Base-by-base conservation (phyloP, 805 yeast species). In the Metschnikowia henanensis region DNA sequence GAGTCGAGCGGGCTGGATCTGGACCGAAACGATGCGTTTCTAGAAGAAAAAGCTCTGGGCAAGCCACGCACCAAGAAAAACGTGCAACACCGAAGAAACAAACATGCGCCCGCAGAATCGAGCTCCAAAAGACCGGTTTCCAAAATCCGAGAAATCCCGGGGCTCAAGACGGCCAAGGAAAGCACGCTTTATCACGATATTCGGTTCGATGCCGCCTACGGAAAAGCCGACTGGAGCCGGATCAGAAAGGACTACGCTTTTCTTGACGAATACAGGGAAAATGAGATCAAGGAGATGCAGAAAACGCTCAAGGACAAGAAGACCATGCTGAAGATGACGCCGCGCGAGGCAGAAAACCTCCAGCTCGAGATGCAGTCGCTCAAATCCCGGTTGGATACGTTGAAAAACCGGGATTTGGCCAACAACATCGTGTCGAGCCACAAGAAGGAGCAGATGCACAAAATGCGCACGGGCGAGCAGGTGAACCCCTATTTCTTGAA, bases 161-260 rank as follows among this genome's bases (percentile, higher is more conserved):
- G 92, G 0, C 59, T 85, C 35, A 72, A 70, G 37, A 42, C 46
- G 3, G 57, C 64, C 19, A 70, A 62, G 51, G 55, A 62, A 39
- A 55, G 62, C 13, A 70, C 69, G 13, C 64, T 84, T 22, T 83
- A 85, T 60, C 76, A 79, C 37, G 99, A 94, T 67, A 84, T 95
- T 26, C 75, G 99, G 53, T 94, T 94, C 61, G 97, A 94, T 63
- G 77, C 92, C 3, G 90, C 96, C 0, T 80, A 81, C 50, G 98
- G 98, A 45, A 84, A 81, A 55, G 87, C 94, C 1, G 92, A 91
- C 60, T 66, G 78, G 46, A 68, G 72, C 25, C 72, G 75, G 46
- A 77, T 87, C 15, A 73, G 97, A 47, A 79, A 81, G 56, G 83
- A 92, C 57, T 94, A 94, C 67, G 76, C 80, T 34, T 94, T 94